phyloP scores from a whole-genome alignment of 2,329 filamentous ascomycete species.

The Gaeumannomyces sp. region DNA sequence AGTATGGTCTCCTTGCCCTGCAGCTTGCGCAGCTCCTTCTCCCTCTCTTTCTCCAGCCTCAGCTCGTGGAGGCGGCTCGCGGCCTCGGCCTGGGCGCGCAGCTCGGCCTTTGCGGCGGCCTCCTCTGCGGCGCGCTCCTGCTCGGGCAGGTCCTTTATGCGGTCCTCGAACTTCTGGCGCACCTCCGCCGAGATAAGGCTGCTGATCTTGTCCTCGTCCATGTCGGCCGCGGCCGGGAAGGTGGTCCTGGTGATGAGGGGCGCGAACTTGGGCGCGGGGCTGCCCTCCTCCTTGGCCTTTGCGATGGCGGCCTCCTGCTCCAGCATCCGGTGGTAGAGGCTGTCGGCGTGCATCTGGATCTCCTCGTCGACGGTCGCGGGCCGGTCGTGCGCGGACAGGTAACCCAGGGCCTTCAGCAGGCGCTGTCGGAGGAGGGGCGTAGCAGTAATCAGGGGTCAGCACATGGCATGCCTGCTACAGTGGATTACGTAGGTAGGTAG shows the following conservation, averaged over 20 bases:
- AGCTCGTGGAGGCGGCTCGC: constrained; percentile 48
- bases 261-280: constrained; percentile 53
- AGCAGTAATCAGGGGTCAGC: background rate
- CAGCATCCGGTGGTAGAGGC: constrained; percentile 80
- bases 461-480: background rate
- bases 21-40: constrained; percentile 49
- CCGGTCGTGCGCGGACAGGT: constrained; percentile 63
- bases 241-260: constrained; percentile 40
- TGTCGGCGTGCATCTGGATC: constrained; percentile 94
- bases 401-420: constrained; percentile 86
- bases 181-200: constrained; percentile 38
- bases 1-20: constrained; percentile 43
- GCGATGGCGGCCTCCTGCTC: constrained; percentile 72
- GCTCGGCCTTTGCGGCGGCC: constrained; percentile 56
- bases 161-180: constrained; percentile 45
- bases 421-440: constrained; percentile 45
- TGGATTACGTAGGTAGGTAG: background rate
- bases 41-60: constrained; percentile 48
- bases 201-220: constrained; percentile 19
- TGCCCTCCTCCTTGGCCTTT: constrained; percentile 57
- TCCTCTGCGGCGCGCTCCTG: constrained; percentile 57
- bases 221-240: constrained; percentile 18
- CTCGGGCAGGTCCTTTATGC: constrained; percentile 51
- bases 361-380: constrained; percentile 68
- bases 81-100: constrained; percentile 54